phyloP scores from a whole-genome alignment of 2,329 filamentous ascomycete genomes.

The Aspergillus transmontanensis region DNA sequence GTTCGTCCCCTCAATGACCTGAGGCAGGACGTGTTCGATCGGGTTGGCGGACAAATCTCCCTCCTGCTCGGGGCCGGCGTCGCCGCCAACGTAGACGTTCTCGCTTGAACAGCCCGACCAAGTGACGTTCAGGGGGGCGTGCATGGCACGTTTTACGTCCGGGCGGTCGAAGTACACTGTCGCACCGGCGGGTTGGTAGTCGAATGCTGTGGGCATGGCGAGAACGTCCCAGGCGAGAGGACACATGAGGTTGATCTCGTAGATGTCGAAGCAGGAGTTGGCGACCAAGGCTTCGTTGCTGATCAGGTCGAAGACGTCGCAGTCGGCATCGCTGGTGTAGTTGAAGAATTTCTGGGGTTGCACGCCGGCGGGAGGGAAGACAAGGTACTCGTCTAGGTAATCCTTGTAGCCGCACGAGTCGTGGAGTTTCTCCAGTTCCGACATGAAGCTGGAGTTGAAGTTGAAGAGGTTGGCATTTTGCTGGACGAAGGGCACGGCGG shows the following conservation, averaged over 20 bases:
- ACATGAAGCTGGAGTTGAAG: conserved; percentile 45
- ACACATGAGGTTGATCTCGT: conserved; percentile 72
- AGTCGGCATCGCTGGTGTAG: conserved; percentile 46
- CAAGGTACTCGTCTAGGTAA: conserved; percentile 51
- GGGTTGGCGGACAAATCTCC: not conserved
- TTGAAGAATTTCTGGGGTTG: conserved; percentile 57
- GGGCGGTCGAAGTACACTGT: conserved; percentile 69
- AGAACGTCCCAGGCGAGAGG: conserved; percentile 69
- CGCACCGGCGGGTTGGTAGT: conserved; percentile 65
- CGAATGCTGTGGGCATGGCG: conserved; percentile 51
- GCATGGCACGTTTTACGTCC: conserved; percentile 68
- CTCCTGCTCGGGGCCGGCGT: conserved; percentile 29
- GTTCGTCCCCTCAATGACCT: conserved; percentile 72
- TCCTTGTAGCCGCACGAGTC: conserved; percentile 49
- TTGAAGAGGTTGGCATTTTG: conserved; percentile 43
- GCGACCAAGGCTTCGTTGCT: conserved; percentile 54
- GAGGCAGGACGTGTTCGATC: conserved; percentile 52
- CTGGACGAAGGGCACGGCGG: conserved; percentile 45
- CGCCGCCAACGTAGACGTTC: conserved; percentile 30
- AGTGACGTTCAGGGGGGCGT: conserved; percentile 54
- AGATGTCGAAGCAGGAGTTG: conserved; percentile 80
- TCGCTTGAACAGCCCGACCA: conserved; percentile 44
- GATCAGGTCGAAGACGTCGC: conserved; percentile 61
- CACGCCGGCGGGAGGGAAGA: conserved; percentile 67
- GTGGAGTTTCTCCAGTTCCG: conserved; percentile 40